phyloP scores from a whole-genome alignment of 2,329 filamentous ascomycete genomes.

The Monosporascus ibericus region DNA sequence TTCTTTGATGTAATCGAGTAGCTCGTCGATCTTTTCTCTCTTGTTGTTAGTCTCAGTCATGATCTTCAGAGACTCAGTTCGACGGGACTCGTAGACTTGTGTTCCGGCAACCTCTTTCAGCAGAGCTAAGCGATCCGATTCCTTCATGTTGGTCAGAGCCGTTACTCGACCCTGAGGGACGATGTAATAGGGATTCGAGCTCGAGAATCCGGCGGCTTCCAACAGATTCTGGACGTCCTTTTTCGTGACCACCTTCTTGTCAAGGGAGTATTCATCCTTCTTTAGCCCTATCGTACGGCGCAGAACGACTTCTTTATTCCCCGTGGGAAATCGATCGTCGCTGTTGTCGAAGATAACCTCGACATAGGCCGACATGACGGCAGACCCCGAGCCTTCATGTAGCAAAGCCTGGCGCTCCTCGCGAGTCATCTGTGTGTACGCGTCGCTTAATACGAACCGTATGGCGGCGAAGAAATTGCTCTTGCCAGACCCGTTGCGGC shows the following conservation, averaged over 20 bases:
- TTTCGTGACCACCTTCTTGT: slow-evolving; percentile 94
- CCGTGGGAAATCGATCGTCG: slow-evolving; percentile 90
- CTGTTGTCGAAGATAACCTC: slow-evolving; percentile 98
- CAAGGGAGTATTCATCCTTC: slow-evolving; percentile 97
- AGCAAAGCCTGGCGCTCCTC: slow-evolving; percentile 93
- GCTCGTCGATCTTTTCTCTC: slow-evolving; percentile 86
- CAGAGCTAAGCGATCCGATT: slow-evolving; percentile 79
- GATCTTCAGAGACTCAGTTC: slow-evolving; percentile 89
- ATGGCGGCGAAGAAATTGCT: slow-evolving; percentile 99
- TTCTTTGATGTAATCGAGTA: slow-evolving; percentile 86
- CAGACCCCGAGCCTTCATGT: slow-evolving; percentile 96
- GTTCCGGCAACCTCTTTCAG: slow-evolving; percentile 98
- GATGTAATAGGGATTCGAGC: slow-evolving; percentile 98
- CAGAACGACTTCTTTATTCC: slow-evolving; percentile 82
- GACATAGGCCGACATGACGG: slow-evolving; percentile 98
- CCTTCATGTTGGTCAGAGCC: slow-evolving; percentile 97
- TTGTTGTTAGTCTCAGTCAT: slow-evolving; percentile 97
- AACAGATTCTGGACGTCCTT: slow-evolving; percentile 91
- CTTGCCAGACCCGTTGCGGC: slow-evolving; percentile 98
- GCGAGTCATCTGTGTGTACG: slow-evolving; percentile 90
- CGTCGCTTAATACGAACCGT: slow-evolving; percentile 95
- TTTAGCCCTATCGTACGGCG: slow-evolving; percentile 94
- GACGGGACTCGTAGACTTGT: slow-evolving; percentile 89
- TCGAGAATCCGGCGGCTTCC: slow-evolving; percentile 92
- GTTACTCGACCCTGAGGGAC: slow-evolving; percentile 96